These are phyloP conservation scores for Starmerella roubikii DNA, from an alignment of 805 yeast species.

Conservation along the genomic window DNA sequence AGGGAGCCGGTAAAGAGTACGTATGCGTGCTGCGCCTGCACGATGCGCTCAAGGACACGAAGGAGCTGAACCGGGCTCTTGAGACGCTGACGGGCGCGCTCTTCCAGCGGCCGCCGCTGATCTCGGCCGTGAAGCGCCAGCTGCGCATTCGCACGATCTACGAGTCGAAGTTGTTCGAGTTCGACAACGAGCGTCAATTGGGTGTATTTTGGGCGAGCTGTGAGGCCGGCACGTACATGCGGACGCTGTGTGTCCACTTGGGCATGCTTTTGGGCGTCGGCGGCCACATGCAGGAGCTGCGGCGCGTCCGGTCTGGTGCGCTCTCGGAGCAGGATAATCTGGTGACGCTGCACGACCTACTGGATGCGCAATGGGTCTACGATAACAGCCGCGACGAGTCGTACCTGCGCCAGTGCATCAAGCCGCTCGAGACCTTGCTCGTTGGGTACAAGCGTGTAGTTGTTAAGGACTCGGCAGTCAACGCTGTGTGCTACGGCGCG, in stretches of 20 bases:
- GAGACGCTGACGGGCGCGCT: constrained; percentile 97
- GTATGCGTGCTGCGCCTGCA: constrained; percentile 95
- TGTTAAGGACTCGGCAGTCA: constrained; percentile 88
- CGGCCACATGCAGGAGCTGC: constrained; percentile 99
- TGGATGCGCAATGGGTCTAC: constrained; percentile 96
- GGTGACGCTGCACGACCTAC: constrained; percentile 91
- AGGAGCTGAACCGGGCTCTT: constrained; percentile 71
- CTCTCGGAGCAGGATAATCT: constrained; percentile 76
- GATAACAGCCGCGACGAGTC: constrained; percentile 96
- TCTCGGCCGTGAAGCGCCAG: constrained; percentile 98
- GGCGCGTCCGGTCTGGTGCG: constrained; percentile 98
- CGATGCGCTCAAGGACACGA: constrained; percentile 80
- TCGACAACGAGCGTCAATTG: constrained; percentile 89
- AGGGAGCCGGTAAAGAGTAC: constrained; percentile 99
- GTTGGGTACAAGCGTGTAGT: constrained; percentile 95
- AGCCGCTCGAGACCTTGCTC: constrained; percentile 86
- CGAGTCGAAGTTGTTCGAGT: constrained; percentile 89
- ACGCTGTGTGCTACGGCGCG: constrained; percentile 98
- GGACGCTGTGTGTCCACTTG: constrained; percentile 95
- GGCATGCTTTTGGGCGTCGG: constrained; percentile 98
- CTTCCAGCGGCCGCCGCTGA: constrained; percentile 98
- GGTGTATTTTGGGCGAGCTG: constrained; percentile 99
- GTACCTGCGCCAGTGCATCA: constrained; percentile 82
- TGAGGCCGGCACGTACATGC: constrained; percentile 99
- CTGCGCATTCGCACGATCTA: constrained; percentile 95